Conservation (phyloP, 2,329 filamentous ascomycete species). For the Diplodia intermedia region DNA sequence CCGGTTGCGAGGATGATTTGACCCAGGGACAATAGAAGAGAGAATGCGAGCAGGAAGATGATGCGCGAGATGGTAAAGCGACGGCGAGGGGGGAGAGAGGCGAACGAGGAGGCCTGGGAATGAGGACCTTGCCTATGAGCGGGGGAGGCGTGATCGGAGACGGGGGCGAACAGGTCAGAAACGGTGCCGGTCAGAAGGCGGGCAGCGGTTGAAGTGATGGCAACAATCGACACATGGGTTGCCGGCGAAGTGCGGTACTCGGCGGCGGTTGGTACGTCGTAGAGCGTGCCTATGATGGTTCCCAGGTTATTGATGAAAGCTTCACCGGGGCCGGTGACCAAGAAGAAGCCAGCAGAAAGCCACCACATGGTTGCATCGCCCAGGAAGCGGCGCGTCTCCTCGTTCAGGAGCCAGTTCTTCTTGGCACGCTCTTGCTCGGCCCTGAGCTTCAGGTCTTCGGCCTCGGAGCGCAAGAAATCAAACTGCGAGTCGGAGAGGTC, state of each 20-base stretch:
- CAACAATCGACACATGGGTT: slow-evolving; percentile 92
- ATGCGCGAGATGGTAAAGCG: slow-evolving; percentile 76
- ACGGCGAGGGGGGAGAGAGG: slow-evolving; percentile 42
- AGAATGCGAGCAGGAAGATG: slow-evolving; percentile 77
- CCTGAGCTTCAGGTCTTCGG: slow-evolving; percentile 54
- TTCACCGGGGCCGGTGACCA: slow-evolving; percentile 94
- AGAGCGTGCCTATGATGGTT: slow-evolving; percentile 87
- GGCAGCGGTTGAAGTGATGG: slow-evolving; percentile 86
- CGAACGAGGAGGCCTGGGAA: slow-evolving; percentile 52
- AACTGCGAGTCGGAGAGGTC: slow-evolving; percentile 56
- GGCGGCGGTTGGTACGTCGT: slow-evolving; percentile 63
- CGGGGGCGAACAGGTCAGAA: slow-evolving; percentile 81
- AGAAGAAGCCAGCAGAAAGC: slow-evolving; percentile 87
- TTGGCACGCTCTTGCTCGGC: slow-evolving; percentile 68
- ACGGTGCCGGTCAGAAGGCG: slow-evolving; percentile 88
- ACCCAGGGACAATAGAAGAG: slow-evolving; percentile 73
- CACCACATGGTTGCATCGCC: slow-evolving; percentile 95
- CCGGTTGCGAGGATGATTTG: slow-evolving; percentile 81
- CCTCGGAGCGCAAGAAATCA: slow-evolving; percentile 53
- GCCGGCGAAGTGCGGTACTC: slow-evolving; percentile 66
- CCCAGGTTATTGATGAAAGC: slow-evolving; percentile 98
- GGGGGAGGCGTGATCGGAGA: slow-evolving; percentile 57
- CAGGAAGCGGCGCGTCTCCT: slow-evolving; percentile 85
- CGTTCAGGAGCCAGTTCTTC: slow-evolving; percentile 90
- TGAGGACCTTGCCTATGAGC: slow-evolving; percentile 57